Evolutionary conservation across 306 rosid species (phyloP).

Genomic region (Prunus mongolica): DNA sequence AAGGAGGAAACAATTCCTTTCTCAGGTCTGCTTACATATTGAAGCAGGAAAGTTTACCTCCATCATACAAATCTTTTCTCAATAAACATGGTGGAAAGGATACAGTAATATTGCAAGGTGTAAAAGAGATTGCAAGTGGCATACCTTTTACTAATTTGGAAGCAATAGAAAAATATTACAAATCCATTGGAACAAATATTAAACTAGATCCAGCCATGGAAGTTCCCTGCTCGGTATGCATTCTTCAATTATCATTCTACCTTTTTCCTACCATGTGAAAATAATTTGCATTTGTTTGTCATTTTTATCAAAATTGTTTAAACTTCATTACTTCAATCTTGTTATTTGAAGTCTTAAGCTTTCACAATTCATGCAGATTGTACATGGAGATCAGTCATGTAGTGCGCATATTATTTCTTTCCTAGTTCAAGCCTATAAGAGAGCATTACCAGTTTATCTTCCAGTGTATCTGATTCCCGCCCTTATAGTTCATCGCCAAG

Average conservation of each 20-base stretch:
- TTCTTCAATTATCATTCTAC: constrained; percentile 12
- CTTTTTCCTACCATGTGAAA: background rate
- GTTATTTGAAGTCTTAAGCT: background rate
- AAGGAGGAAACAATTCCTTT: constrained; percentile 1
- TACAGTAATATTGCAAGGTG: constrained; percentile 58
- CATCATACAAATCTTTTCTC: constrained; percentile 91
- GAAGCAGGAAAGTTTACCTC: constrained; percentile 93
- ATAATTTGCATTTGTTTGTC: background rate
- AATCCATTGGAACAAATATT: constrained; percentile 46
- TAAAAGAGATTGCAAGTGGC: constrained; percentile 73
- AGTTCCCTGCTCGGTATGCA: constrained; percentile 89
- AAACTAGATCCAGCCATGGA: constrained; percentile 70
- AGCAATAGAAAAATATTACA: constrained; percentile 63
- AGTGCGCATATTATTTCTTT: constrained; percentile 63
- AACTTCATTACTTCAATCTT: background rate
- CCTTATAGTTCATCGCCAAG: constrained; percentile 85
- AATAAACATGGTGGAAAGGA: constrained; percentile 95
- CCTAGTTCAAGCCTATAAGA: constrained; percentile 80
- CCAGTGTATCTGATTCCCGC: constrained; percentile 96
- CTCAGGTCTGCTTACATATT: constrained; percentile 93
- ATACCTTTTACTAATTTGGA: constrained; percentile 59
- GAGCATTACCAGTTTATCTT: constrained; percentile 91
- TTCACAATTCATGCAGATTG: constrained; percentile 56
- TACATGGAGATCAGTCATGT: constrained; percentile 86
- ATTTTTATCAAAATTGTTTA: background rate